These are phyloP conservation scores for Haematococcus lacustris DNA, from an alignment of 139 green algal genomes.

Conservation along the genomic window DNA sequence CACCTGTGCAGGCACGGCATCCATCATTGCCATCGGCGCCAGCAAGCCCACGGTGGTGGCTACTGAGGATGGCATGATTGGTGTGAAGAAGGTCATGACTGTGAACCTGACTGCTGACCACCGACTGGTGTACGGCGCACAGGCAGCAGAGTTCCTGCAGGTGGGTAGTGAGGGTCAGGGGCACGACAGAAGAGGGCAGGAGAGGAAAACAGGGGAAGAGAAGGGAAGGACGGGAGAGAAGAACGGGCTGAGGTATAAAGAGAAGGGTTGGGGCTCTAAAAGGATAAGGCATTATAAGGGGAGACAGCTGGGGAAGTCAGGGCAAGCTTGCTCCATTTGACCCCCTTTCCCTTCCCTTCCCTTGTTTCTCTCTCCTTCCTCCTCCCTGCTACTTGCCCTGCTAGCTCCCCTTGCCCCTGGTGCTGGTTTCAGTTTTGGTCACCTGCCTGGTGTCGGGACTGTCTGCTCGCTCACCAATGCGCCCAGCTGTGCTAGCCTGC, in stretches of 20 bases:
- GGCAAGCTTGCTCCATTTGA: background rate
- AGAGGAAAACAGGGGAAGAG: background rate
- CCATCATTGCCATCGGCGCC: slow-evolving; percentile 89
- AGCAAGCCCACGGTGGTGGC: slow-evolving; percentile 83
- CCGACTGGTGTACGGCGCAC: slow-evolving; percentile 90
- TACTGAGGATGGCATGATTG: slow-evolving; percentile 76
- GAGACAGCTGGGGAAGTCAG: background rate
- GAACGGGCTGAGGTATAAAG: background rate
- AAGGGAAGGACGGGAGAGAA: background rate
- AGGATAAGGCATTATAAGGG: background rate
- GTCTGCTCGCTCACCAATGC: background rate
- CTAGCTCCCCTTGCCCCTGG: too few relatives aligned
- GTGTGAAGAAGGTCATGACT: slow-evolving; percentile 90
- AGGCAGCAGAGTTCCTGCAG: slow-evolving; percentile 91
- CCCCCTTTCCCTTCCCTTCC: background rate
- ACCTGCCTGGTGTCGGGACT: background rate
- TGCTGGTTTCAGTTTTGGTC: background rate
- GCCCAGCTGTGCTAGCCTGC: background rate
- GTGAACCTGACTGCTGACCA: slow-evolving; percentile 97
- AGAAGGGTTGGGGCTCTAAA: background rate
- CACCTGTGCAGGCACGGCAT: slow-evolving; percentile 78
- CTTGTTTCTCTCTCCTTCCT: background rate
- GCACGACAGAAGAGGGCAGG: background rate
- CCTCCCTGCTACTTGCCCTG: too few relatives aligned
- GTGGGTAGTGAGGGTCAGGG: slow-evolving; percentile 20